Conservation (phyloP, 306 rosid species). For the Cicer cuneatum region DNA sequence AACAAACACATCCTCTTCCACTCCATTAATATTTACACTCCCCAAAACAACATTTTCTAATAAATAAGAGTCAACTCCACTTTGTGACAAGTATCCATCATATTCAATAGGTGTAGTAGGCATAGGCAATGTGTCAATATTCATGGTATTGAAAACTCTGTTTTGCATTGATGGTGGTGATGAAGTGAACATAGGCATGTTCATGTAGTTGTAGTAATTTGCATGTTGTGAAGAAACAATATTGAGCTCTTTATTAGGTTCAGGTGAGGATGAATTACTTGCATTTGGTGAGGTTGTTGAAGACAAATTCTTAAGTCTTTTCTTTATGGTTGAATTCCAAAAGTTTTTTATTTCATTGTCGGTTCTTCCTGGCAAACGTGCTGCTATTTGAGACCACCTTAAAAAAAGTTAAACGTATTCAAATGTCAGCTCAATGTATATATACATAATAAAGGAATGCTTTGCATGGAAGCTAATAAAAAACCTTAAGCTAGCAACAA, state of each 20-base stretch:
- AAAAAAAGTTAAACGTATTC: slow-evolving; percentile 11
- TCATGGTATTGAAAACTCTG: slow-evolving; percentile 53
- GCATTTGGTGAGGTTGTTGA: slow-evolving; percentile 57
- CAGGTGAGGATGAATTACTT: slow-evolving; percentile 63
- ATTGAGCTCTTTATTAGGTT: slow-evolving; percentile 45
- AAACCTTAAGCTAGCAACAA: not conserved
- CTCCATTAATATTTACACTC: slow-evolving; percentile 47
- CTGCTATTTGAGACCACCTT: slow-evolving; percentile 99
- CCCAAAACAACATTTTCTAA: slow-evolving; percentile 52
- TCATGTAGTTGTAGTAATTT: slow-evolving; percentile 11
- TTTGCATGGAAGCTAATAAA: slow-evolving; percentile 50
- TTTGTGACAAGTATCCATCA: slow-evolving; percentile 50
- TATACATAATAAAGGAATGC: slow-evolving; percentile 26
- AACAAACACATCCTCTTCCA: slow-evolving; percentile 59
- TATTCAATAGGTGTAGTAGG: not conserved
- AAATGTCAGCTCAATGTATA: slow-evolving; percentile 39
- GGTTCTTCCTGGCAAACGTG: slow-evolving; percentile 87
- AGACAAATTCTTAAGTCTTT: slow-evolving; percentile 75
- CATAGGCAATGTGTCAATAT: slow-evolving; percentile 52
- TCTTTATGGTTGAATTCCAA: slow-evolving; percentile 97
- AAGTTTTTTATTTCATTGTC: slow-evolving; percentile 96
- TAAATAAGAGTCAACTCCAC: slow-evolving; percentile 44
- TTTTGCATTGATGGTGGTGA: slow-evolving; percentile 48
- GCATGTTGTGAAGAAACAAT: slow-evolving; percentile 48
- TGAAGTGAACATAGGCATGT: slow-evolving; percentile 55